Evolutionary conservation across 176 grass and related monocot species (phyloP), one percentile per base, ranked within the genome.

Genomic region (Thalia dealbata): DNA sequence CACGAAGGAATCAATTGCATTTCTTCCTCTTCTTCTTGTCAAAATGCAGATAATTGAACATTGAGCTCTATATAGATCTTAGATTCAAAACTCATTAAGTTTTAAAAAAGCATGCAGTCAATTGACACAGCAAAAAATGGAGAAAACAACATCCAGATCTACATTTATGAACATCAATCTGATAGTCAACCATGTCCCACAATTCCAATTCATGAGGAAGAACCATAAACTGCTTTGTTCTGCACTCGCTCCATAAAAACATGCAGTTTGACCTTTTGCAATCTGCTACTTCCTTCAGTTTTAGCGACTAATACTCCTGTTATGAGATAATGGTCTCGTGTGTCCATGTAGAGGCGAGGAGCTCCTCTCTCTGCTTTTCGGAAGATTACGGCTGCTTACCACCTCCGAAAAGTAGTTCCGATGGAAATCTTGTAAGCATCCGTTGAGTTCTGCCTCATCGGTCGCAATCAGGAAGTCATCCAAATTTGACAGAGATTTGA

Each of bases 401-500:
- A 25, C 55, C 8, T 73, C 45, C 12, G 41, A 46, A 24, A 71
- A 23, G 15, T 77, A 51, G 15, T 32, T 72, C 18, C 82, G 38
- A 85, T 72, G 70, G n/a, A 84, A 71, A 70, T 71, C 78, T 63
- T 67, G 79, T 10, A 62, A 74, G 0, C 12, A 63, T 30, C 76
- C 76, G 19, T 42, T 73, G 42, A 64, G 6, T 61, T 86, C 78
- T 30, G 67, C 59, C 35, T 76, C 82, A 45, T 79, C 90, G 16
- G 76, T 72, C 52, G 75, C 78, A 0, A 82, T 0, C 22, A 38
- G 52, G 41, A 84, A 73, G 6, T 58, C 58, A 8, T 99, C 87
- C 11, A 95, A 25, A 61, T 82, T 75, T 18, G 95, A 88, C 32
- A 99, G 75, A 0, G 85, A 91, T 85, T 95, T 95, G 28, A 99